Percentiles rank a stretch among this genome's conserved stretches.
Conservation (phyloP, 2,329 filamentous ascomycete species). For the Fusarium albosuccineum region DNA sequence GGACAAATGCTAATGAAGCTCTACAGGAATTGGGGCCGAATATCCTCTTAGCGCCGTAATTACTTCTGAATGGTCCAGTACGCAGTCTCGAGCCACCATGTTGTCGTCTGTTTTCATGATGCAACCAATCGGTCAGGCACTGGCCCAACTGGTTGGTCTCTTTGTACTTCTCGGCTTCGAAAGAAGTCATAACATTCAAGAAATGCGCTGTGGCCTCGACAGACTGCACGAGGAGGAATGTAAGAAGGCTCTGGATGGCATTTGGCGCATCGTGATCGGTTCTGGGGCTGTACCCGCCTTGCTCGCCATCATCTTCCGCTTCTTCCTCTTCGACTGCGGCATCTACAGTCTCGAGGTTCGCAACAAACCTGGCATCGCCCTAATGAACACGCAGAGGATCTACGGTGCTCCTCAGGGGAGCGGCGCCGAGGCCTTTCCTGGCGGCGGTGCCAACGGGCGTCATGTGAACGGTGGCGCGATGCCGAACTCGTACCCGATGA, state of each 20-base stretch:
- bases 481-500: slow-evolving; percentile 38
- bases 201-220: slow-evolving; percentile 63
- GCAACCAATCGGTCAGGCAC: slow-evolving; percentile 76
- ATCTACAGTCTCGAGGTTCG: slow-evolving; percentile 75
- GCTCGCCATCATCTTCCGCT: slow-evolving; percentile 74
- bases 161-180: slow-evolving; percentile 63
- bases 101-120: slow-evolving; percentile 76
- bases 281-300: slow-evolving; percentile 74
- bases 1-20: slow-evolving; percentile 19
- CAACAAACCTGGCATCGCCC: slow-evolving; percentile 69
- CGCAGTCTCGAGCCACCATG: slow-evolving; percentile 75
- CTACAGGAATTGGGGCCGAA: slow-evolving; percentile 72
- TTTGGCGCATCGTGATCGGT: slow-evolving; percentile 77
- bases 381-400: slow-evolving; percentile 70
- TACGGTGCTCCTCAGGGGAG: slow-evolving; percentile 59
- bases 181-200: slow-evolving; percentile 56
- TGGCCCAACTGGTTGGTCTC: slow-evolving; percentile 72
- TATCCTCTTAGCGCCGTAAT: slow-evolving; percentile 77
- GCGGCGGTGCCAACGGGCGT: slow-evolving; percentile 17
- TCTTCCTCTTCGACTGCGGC: slow-evolving; percentile 75
- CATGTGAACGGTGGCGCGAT: slow-evolving; percentile 31
- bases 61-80: slow-evolving; percentile 74
- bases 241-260: slow-evolving; percentile 65
- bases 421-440: slow-evolving; percentile 35
- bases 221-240: slow-evolving; percentile 59